Base-by-base conservation (phyloP, 345 rosid species). In the Limnanthes douglasii region DNA sequence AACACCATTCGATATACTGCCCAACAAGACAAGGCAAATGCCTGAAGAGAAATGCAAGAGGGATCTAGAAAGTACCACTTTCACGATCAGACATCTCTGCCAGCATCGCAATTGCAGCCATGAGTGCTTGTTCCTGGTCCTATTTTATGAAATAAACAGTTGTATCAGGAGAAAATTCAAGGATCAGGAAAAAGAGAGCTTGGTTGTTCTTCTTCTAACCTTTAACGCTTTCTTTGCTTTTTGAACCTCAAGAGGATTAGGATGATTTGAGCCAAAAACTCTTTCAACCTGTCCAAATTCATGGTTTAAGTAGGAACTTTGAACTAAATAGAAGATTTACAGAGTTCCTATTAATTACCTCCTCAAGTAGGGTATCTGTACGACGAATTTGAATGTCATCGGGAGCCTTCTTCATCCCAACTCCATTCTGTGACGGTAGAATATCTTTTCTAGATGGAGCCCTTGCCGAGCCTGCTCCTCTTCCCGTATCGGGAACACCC, bases 91-190 rank as follows among this genome's bases (percentile, higher is more conserved):
- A 78, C 43, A 78, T 52, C 40, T 75, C 86, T 24, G 62, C 76
- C 48, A 84, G 70, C 63, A 62, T 75, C 11, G 78, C 54, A 21
- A 84, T 70, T 35, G 93, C 95, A 37, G 59, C 84, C 34, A 68
- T 34, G 34, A 84, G 86, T 1, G 92, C 65, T 54, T 66, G 70
- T 37, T 84, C 95, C 48, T 84, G 95, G 42, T 78, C 95, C 95
- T 83, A 64, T 47, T 12, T 12, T 44, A 41, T 16, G 5, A 22
- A 28, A 34, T 20, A 20, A 25, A 42, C 4, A 37, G 2, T 25
- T 11, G 36, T 22, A 5, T 6, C 11, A 4, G 31, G 43, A 10
- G 13, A 35, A 11, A 12, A 20, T 25, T 26, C 30, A 30, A 14
- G 17, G 32, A 26, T 18, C 33, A 9, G 30, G 28, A 31, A 43